These are phyloP conservation scores for Cutaneotrichosporon daszewskae DNA, from an alignment of 1,284 basidiomycete species.

Conservation along the genomic window DNA sequence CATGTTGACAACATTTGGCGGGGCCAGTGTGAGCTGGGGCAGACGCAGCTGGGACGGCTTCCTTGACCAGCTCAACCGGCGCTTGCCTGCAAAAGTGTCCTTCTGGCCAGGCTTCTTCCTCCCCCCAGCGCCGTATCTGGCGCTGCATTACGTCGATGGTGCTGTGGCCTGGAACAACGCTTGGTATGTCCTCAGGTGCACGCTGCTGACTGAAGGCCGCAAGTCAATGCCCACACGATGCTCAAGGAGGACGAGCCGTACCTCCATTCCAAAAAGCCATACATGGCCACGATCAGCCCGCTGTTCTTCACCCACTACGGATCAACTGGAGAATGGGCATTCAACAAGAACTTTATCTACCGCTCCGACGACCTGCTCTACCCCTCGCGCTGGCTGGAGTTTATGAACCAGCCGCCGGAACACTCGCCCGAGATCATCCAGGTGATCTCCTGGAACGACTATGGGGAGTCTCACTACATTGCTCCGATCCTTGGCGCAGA, in stretches of 20 bases:
- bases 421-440: constrained; percentile 41
- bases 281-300: constrained; percentile 60
- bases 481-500: constrained; percentile 42
- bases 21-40: constrained; percentile 32
- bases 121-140: constrained; percentile 32
- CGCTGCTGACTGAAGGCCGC: constrained; percentile 29
- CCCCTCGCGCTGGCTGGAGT: constrained; percentile 36
- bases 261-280: constrained; percentile 47
- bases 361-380: constrained; percentile 47
- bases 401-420: constrained; percentile 25
- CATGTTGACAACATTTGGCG: constrained; percentile 41
- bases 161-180: constrained; percentile 45
- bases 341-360: constrained; percentile 49
- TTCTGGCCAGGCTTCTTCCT: constrained; percentile 48
- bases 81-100: constrained; percentile 28
- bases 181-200: constrained; percentile 37
- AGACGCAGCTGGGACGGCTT: constrained; percentile 36
- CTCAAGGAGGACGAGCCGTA: constrained; percentile 36
- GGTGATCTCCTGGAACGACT: constrained; percentile 48
- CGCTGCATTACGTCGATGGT: constrained; percentile 34
- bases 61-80: constrained; percentile 20
- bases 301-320: constrained; percentile 58
- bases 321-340: constrained; percentile 39
- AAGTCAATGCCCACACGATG: constrained; percentile 22
- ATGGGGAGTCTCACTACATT: constrained; percentile 45